Evolutionary conservation across 371 early-diverging fungal genomes (phyloP).

Genomic region (Syncephalastrum contaminatum): DNA sequence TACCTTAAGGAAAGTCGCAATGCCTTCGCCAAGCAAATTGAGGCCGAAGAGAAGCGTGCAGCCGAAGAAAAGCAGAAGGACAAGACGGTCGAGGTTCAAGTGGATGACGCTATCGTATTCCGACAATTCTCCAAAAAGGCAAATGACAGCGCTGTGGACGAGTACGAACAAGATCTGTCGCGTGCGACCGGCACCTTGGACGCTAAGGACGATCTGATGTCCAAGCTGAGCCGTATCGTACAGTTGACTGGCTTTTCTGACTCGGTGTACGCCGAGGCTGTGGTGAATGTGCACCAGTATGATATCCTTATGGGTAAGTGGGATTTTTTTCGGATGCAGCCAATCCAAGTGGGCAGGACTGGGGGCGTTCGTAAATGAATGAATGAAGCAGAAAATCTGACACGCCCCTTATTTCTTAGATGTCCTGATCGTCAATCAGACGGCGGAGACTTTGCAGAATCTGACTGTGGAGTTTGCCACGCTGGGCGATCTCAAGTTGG

Average conservation of each 20-base stretch:
- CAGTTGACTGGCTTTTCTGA: conserved; percentile 98
- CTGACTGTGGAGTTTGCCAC: conserved; percentile 97
- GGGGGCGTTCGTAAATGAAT: too few species aligned
- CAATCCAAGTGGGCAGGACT: neutral
- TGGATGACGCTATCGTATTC: conserved; percentile 87
- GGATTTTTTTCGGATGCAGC: neutral
- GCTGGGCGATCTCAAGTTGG: conserved; percentile 94
- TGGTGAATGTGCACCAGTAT: conserved; percentile 94
- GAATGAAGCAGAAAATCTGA: neutral
- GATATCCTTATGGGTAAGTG: conserved; percentile 86
- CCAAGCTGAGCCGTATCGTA: conserved; percentile 88
- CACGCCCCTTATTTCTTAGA: conserved; percentile 47
- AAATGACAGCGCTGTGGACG: conserved; percentile 66
- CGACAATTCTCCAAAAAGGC: conserved; percentile 82
- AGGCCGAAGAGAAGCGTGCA: conserved; percentile 62
- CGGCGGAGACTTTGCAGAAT: conserved; percentile 94
- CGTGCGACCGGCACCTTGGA: conserved; percentile 81
- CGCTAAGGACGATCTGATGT: conserved; percentile 72
- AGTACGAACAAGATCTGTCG: conserved; percentile 86
- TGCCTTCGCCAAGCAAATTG: conserved; percentile 81
- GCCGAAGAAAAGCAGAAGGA: conserved; percentile 64
- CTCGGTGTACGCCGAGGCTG: conserved; percentile 98
- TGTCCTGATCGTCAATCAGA: conserved; percentile 98
- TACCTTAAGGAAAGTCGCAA: conserved; percentile 79
- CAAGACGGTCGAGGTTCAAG: conserved; percentile 72